These are phyloP conservation scores for Sphaerulina populicola DNA, from an alignment of 2,329 filamentous ascomycete species.

Conservation along the genomic window DNA sequence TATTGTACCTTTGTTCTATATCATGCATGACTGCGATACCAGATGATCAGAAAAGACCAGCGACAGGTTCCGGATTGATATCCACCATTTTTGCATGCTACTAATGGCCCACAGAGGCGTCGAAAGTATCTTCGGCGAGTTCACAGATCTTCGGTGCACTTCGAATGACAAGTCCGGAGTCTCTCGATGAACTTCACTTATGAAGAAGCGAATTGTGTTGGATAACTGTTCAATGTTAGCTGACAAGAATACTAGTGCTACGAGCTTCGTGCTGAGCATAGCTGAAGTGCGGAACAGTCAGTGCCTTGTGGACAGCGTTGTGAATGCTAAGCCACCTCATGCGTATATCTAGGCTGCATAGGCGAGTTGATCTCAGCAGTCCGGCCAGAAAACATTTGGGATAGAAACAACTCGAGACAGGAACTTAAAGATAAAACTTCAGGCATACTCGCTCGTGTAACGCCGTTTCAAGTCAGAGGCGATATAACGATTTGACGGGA, in stretches of 20 bases:
- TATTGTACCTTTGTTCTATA: slow-evolving; percentile 8
- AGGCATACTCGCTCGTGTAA: not conserved
- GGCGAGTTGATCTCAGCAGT: too few species aligned
- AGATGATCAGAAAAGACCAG: slow-evolving; percentile 2
- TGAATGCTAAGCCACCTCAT: not conserved
- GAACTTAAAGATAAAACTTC: not conserved
- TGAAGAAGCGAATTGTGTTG: not conserved
- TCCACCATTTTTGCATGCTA: not conserved
- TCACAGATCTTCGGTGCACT: not conserved
- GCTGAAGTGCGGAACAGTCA: not conserved
- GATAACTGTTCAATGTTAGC: not conserved
- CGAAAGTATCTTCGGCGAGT: too few species aligned
- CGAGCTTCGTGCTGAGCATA: not conserved
- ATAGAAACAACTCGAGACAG: not conserved
- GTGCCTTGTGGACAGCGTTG: not conserved
- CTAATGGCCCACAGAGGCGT: not conserved
- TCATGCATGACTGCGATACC: slow-evolving; percentile 8
- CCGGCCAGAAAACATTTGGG: too few species aligned
- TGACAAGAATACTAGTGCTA: not conserved
- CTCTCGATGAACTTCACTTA: not conserved
- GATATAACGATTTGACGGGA: not conserved
- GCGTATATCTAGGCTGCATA: not conserved
- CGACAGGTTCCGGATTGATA: not conserved
- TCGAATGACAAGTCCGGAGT: not conserved
- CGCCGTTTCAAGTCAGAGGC: not conserved